phyloP scores from a whole-genome alignment of 2,329 filamentous ascomycete species.

The Corynespora cassiicola region DNA sequence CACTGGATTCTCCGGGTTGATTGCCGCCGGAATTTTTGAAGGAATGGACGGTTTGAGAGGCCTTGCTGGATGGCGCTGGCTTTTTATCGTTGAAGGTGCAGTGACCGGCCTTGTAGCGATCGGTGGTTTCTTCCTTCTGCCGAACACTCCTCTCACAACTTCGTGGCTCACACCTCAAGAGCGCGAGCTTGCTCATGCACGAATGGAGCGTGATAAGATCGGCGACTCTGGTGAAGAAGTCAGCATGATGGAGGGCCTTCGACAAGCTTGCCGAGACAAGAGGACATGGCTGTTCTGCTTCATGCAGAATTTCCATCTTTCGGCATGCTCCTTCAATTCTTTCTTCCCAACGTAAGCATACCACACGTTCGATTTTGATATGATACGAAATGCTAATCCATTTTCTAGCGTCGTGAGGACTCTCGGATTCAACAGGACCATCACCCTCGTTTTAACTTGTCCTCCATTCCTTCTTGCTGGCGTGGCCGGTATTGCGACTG shows the following conservation, averaged over 20 bases:
- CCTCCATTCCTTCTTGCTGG: slow-evolving; percentile 59
- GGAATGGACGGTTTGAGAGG: slow-evolving; percentile 32
- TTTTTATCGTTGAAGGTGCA: slow-evolving; percentile 45
- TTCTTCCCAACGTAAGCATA: slow-evolving; percentile 37
- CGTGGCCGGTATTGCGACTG: slow-evolving; percentile 53
- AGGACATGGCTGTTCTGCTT: slow-evolving; percentile 38
- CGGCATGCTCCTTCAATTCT: slow-evolving; percentile 37
- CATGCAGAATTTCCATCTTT: slow-evolving; percentile 39
- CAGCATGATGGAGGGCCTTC: slow-evolving; percentile 34
- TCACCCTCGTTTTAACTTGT: slow-evolving; percentile 46
- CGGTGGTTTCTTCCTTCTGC: slow-evolving; percentile 35
- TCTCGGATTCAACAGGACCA: slow-evolving; percentile 43
- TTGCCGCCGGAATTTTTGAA: slow-evolving; percentile 48
- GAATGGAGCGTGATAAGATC: slow-evolving; percentile 56
- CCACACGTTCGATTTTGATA: background rate
- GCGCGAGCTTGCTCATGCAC: slow-evolving; percentile 45
- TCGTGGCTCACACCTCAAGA: slow-evolving; percentile 55
- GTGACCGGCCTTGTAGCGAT: slow-evolving; percentile 32
- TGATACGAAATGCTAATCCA: too few relatives aligned
- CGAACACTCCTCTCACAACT: slow-evolving; percentile 45
- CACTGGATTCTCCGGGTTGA: slow-evolving; percentile 52
- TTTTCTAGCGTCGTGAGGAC: slow-evolving; percentile 38
- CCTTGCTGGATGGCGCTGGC: slow-evolving; percentile 47
- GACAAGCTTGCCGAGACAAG: slow-evolving; percentile 34
- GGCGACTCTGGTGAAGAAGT: slow-evolving; percentile 45